Conservation (phyloP, 306 rosid species). For the Chamaecrista fasciculata region DNA sequence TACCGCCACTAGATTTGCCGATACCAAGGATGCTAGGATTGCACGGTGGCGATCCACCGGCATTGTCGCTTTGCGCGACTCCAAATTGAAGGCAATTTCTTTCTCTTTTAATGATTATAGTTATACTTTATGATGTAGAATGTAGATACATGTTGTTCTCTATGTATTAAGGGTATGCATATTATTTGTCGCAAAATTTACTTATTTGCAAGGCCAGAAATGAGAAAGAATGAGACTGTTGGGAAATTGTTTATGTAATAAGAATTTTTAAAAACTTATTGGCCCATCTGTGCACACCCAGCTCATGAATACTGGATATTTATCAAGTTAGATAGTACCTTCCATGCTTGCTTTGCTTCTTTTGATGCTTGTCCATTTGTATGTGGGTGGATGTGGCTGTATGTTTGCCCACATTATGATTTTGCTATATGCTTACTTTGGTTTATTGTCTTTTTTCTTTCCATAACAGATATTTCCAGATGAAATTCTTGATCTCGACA, state of each 20-base stretch:
- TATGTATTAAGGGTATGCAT: too few species aligned
- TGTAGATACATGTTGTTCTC: too few species aligned
- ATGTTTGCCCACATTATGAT: background rate
- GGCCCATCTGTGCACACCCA: background rate
- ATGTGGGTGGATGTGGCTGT: background rate
- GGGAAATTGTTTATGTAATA: background rate
- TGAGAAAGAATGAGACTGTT: too few species aligned
- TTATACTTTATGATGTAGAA: too few species aligned
- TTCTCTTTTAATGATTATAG: too few species aligned
- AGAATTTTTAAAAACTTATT: background rate
- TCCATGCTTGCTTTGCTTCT: background rate
- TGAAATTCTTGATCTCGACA: conserved; percentile 73
- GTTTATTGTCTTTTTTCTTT: background rate
- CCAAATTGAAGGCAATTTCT: conserved; percentile 71
- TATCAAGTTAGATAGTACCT: background rate
- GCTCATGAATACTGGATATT: background rate
- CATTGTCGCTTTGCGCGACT: conserved; percentile 85
- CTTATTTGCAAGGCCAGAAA: background rate
- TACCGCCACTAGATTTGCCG: conserved; percentile 51
- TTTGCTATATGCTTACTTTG: conserved; percentile 11
- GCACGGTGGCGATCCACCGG: conserved; percentile 97
- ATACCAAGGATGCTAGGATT: conserved; percentile 55
- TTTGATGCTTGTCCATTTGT: background rate
- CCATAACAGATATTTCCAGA: conserved; percentile 72
- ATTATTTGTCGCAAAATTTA: background rate